Base-by-base conservation (phyloP, 179 eudicot species). In the Carnegiea gigantea region DNA sequence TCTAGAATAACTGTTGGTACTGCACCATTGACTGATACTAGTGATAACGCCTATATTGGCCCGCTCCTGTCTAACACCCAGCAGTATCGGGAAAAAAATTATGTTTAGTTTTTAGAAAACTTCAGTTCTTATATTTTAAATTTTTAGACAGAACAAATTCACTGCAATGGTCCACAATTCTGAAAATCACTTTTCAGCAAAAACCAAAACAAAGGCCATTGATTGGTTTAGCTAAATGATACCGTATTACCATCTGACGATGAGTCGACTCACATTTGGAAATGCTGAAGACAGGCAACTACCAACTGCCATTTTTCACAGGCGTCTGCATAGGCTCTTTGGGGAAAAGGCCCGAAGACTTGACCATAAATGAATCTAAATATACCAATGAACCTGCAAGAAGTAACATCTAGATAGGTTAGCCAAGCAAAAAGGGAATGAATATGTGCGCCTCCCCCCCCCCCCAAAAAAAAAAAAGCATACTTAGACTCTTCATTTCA, bases 271-370 rank as follows among this genome's bases (percentile, higher is more conserved):
- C 82, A 95, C 99, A 92, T 91, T 54, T 86, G 93, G 78, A 97
- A 97, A 89, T 97, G 99, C 62, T 90, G 89, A 79, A 97, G 99
- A 86, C 98, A 93, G 80, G 99, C 91, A 86, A 93, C 90, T 76
- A 90, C 97, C 85, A 97, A 86, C 83, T 93, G 97, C 99, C 99
- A 97, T 86, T 97, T 97, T 88, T 97, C 99, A 82, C 86, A 87
- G 46, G 91, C 89, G 86, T 97, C 98, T 40, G 95, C 92, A 87
- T 97, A 97, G 73, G 99, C 99, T 87, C 99, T 91, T 82, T 97
- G 99, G 20, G 97, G 94, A 79, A 95, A 97, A 57, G 98, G 98
- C 65, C 95, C 94, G 85, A 95, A 97, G 44, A 95, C 99, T 85
- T 97, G 94, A 84, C 95, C 98, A 85, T 91, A 95, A 78, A 97